Conservation (phyloP, 257 asterid genomes). For the Hygrophila difformis region DNA sequence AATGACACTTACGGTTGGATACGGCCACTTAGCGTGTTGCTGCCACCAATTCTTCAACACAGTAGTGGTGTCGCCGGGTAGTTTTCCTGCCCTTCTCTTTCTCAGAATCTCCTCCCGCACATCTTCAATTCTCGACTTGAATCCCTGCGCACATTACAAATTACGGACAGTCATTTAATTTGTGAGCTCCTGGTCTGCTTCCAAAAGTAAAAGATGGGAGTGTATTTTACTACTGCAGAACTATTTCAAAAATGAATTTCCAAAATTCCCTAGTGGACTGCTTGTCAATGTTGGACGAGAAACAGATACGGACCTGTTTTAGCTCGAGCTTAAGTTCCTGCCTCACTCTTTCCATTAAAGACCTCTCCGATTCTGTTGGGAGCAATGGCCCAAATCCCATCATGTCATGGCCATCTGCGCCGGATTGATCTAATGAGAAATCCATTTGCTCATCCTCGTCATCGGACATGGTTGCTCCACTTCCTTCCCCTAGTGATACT, state of each 20-base stretch:
- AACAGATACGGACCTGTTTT: slow-evolving; percentile 39
- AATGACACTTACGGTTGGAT: slow-evolving; percentile 53
- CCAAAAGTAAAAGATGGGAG: background rate
- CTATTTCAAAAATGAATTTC: no score
- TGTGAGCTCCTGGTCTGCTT: no score
- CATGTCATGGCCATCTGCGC: slow-evolving; percentile 43
- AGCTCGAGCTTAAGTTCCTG: slow-evolving; percentile 73
- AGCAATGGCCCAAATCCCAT: slow-evolving; percentile 74
- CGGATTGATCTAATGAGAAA: slow-evolving; percentile 54
- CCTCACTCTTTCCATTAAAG: slow-evolving; percentile 71
- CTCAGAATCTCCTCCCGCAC: slow-evolving; percentile 77
- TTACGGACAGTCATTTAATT: no score
- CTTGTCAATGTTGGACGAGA: background rate
- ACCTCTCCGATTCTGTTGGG: slow-evolving; percentile 76
- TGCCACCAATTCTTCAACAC: slow-evolving; percentile 80
- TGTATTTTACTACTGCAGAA: background rate
- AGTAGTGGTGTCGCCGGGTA: slow-evolving; percentile 75
- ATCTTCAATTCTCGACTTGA: slow-evolving; percentile 68
- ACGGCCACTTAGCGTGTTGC: slow-evolving; percentile 82
- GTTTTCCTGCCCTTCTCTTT: slow-evolving; percentile 79
- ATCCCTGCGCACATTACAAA: slow-evolving; percentile 51
- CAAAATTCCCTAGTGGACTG: no score
- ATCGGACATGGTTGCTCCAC: slow-evolving; percentile 73
- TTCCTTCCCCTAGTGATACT: slow-evolving; percentile 54
- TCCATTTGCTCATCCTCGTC: slow-evolving; percentile 78